Conservation (phyloP, 2,329 filamentous ascomycete species). For the Ramularia endophylla region DNA sequence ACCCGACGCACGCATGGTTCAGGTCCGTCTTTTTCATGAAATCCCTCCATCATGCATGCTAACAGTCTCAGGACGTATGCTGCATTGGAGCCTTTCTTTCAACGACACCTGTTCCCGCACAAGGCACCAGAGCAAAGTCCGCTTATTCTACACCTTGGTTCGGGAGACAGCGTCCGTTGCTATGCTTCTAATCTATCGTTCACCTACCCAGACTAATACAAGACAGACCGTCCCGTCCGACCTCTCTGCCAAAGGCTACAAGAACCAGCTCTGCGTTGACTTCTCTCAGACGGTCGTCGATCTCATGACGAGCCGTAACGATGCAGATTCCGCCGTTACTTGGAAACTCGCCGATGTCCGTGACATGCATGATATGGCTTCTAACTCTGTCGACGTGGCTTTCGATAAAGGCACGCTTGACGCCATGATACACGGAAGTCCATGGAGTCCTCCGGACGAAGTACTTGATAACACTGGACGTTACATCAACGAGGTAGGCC, state of each 20-base stretch:
- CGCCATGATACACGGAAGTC: slow-evolving; percentile 30
- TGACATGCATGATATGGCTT: slow-evolving; percentile 39
- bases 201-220: neutral
- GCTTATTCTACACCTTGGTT: slow-evolving; percentile 51
- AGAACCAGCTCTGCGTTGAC: slow-evolving; percentile 49
- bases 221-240: slow-evolving; percentile 48
- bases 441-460: slow-evolving; percentile 27
- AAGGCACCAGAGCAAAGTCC: slow-evolving; percentile 31
- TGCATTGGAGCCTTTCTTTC: slow-evolving; percentile 46
- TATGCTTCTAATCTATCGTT: neutral
- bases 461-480: slow-evolving; percentile 22
- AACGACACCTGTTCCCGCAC: slow-evolving; percentile 37
- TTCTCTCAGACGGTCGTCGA: slow-evolving; percentile 51
- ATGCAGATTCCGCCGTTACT: slow-evolving; percentile 36
- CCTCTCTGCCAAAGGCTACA: slow-evolving; percentile 43
- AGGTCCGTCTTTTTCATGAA: too few relatives aligned
- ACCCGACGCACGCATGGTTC: slow-evolving; percentile 51
- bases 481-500: slow-evolving; percentile 22
- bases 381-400: slow-evolving; percentile 47
- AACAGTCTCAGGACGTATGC: slow-evolving; percentile 44
- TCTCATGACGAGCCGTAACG: slow-evolving; percentile 45
- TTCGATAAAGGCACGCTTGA: slow-evolving; percentile 39
- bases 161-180: slow-evolving; percentile 49
- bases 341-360: slow-evolving; percentile 51
- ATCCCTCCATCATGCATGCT: too few relatives aligned